Conservation (phyloP, 2,329 filamentous ascomycete genomes). For the Aspergillus fructus region DNA sequence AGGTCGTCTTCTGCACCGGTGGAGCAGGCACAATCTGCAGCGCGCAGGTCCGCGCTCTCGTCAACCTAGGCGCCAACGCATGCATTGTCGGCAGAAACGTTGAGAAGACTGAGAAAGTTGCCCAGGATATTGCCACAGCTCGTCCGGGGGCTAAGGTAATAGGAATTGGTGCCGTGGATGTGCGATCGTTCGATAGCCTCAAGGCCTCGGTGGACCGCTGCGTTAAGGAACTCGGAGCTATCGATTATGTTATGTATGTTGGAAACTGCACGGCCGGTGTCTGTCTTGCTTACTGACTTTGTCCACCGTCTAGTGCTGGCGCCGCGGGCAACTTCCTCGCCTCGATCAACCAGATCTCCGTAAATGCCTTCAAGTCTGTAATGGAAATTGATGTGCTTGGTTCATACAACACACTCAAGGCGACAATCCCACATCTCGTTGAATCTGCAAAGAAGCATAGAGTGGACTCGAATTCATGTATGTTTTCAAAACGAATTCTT, state of each 20-base stretch:
- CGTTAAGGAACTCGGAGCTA: conserved; percentile 76
- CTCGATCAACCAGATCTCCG: conserved; percentile 74
- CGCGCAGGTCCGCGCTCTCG: conserved; percentile 86
- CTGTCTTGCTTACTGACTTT: conserved; percentile 13
- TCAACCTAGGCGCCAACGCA: conserved; percentile 87
- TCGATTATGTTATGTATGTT: conserved; percentile 86
- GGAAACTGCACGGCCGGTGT: not conserved
- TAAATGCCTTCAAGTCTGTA: conserved; percentile 92
- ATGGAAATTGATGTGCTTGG: conserved; percentile 96
- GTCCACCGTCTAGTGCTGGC: conserved; percentile 63
- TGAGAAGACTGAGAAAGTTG: conserved; percentile 79
- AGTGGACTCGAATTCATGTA: conserved; percentile 57
- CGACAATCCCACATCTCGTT: conserved; percentile 77
- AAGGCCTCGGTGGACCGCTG: conserved; percentile 75
- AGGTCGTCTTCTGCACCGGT: conserved; percentile 92
- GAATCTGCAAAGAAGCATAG: conserved; percentile 67
- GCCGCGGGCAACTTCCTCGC: conserved; percentile 95
- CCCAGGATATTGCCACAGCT: conserved; percentile 77
- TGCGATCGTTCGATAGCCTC: conserved; percentile 69
- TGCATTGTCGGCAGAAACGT: conserved; percentile 90
- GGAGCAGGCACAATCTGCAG: conserved; percentile 93
- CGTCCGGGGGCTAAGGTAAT: conserved; percentile 79
- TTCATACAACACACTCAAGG: conserved; percentile 92
- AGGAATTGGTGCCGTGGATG: conserved; percentile 73
- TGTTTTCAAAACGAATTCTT: conserved; percentile 13